Evolutionary conservation across 768 basidiomycete species (phyloP), one percentile per base, ranked within the genome.

Genomic region (Pleurotus sapidus): DNA sequence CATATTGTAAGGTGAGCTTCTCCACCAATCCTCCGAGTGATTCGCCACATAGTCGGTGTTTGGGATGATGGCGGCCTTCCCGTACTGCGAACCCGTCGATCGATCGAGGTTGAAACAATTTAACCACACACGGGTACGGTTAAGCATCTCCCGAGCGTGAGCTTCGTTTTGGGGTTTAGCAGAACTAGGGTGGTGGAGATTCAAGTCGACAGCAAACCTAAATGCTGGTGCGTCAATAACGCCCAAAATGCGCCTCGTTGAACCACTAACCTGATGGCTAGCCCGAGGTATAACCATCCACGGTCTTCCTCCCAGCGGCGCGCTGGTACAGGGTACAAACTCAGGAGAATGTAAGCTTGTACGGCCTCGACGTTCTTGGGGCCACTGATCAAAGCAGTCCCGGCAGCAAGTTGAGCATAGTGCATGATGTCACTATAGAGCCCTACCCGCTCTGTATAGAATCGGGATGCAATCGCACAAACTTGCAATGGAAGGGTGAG

Each of bases 41-140:
- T 76, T 79, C 14, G 88, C 87, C 58, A 87, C 87, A 68, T 90
- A 94, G 71, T 92, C 91, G 5, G 79, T 77, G 62, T 88, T 84
- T 59, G 78, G 78, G 67, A 97, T 87, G 46, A 91, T 91, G 15
- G 91, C 86, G 0, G 85, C 82, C 71, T 93, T 93, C 56, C 95
- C 95, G 70, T 95, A 93, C 69, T 95, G 89, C 15, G 86, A 88
- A 3, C 91, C 87, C 6, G 90, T 88, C 4, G 93, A 95, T 20
- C 93, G 87, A 69, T 98, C 95, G 42, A 96, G 74, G 70, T 95
- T 93, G 73, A 89, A 92, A 70, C 92, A 95, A 67, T 88, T 90
- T 57, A 96, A 72, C 94, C 94, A 98, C 5, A 90, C 82, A 18
- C 94, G 84, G 53, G 93, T 92, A 42, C 95, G 87, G 67, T 95